phyloP scores from a whole-genome alignment of 2,329 filamentous ascomycete genomes.

The Aspergillus ruber region DNA sequence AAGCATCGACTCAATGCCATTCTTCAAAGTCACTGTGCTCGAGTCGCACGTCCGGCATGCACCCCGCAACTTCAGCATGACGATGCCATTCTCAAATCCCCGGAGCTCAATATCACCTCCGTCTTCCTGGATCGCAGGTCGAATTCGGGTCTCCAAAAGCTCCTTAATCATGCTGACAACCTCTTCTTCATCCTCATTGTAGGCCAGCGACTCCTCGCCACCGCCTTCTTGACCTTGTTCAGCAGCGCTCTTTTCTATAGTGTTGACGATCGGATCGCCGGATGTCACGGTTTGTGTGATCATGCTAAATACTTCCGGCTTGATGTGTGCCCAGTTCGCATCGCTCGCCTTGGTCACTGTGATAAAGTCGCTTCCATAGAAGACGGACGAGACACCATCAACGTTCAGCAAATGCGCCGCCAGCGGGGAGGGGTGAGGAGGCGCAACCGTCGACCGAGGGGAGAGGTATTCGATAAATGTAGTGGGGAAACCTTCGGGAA shows the following conservation, averaged over 20 bases:
- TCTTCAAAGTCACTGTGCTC: constrained; percentile 93
- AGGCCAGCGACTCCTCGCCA: constrained; percentile 66
- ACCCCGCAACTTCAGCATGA: constrained; percentile 79
- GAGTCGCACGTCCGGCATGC: constrained; percentile 95
- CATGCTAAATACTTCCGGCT: constrained; percentile 88
- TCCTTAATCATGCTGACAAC: constrained; percentile 99
- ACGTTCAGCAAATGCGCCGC: constrained; percentile 87
- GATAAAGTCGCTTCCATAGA: constrained; percentile 93
- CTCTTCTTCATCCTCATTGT: constrained; percentile 86
- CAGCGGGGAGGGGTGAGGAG: constrained; percentile 84
- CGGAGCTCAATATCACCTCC: constrained; percentile 95
- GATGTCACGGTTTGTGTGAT: constrained; percentile 89
- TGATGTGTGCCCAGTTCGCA: constrained; percentile 88
- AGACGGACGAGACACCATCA: constrained; percentile 89
- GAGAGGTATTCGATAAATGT: constrained; percentile 88
- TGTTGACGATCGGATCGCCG: constrained; percentile 73
- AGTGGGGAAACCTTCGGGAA: constrained; percentile 65
- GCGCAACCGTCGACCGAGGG: constrained; percentile 78
- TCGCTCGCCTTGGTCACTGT: constrained; percentile 87
- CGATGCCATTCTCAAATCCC: constrained; percentile 79
- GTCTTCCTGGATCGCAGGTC: constrained; percentile 94
- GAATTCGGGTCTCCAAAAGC: constrained; percentile 85
- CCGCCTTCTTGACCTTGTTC: constrained; percentile 43
- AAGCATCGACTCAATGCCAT: constrained; percentile 96
- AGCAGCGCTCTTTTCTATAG: constrained; percentile 53